phyloP scores from a whole-genome alignment of 441 rosid genomes.

The Gossypium gossypioides region DNA sequence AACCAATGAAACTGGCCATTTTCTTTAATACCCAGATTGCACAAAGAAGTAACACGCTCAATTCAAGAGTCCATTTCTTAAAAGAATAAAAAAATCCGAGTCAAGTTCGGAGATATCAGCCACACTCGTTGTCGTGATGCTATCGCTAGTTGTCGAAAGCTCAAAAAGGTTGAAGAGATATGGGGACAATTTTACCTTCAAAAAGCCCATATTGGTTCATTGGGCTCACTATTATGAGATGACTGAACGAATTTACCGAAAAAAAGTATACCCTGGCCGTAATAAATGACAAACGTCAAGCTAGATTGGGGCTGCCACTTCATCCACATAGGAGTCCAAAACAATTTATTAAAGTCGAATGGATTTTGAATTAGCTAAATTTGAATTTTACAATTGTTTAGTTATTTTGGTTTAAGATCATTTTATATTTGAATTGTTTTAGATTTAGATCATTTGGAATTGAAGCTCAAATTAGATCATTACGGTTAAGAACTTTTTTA shows the following conservation, averaged over 20 bases:
- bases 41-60: not conserved
- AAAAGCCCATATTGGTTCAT: not conserved
- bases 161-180: not conserved
- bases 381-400: no score
- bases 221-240: not conserved
- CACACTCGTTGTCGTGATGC: not conserved
- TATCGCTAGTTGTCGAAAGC: not conserved
- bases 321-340: no score
- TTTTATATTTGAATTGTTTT: no score
- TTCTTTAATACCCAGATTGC: slow-evolving; percentile 19
- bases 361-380: no score
- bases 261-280: not conserved
- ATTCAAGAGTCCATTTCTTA: slow-evolving; percentile 3
- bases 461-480: no score
- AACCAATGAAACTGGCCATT: slow-evolving; percentile 37
- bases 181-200: not conserved
- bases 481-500: no score
- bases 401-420: no score
- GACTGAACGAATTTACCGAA: not conserved
- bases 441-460: no score
- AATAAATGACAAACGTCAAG: not conserved
- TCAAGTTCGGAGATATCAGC: not conserved
- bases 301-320: not conserved
- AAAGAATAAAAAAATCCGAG: not conserved
- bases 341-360: no score